Evolutionary conservation across 1,284 basidiomycete species (phyloP).

Genomic region (Tausonia pullulans): DNA sequence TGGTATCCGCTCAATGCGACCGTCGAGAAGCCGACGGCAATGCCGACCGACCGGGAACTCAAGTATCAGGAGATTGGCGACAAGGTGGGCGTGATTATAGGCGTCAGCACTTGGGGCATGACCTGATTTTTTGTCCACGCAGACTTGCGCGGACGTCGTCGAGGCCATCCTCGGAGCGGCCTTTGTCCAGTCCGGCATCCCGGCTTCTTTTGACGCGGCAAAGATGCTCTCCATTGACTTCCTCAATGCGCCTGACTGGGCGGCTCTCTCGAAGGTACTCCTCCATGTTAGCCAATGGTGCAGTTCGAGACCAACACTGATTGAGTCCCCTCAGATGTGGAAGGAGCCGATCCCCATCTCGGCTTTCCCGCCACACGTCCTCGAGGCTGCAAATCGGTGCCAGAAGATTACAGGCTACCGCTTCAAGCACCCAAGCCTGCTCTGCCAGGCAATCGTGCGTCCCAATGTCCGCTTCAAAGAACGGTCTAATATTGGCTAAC

Average conservation of each 20-base stretch:
- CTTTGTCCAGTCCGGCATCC: conserved; percentile 54
- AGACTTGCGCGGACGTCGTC: conserved; percentile 69
- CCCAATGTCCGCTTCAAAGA: neutral
- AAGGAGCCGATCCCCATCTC: neutral
- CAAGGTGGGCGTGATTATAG: conserved; percentile 12
- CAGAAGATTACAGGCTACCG: conserved; percentile 51
- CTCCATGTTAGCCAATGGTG: too few relatives aligned
- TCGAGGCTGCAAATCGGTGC: conserved; percentile 31
- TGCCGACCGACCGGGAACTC: conserved; percentile 5
- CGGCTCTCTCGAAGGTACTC: too few relatives aligned
- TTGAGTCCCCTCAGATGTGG: neutral
- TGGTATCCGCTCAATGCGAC: conserved; percentile 5
- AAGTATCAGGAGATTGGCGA: conserved; percentile 13
- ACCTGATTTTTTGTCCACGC: neutral
- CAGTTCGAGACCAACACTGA: neutral
- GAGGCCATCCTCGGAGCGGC: conserved; percentile 72
- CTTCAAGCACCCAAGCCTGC: conserved; percentile 49
- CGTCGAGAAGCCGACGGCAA: neutral
- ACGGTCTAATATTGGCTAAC: neutral
- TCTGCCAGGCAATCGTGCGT: conserved; percentile 58
- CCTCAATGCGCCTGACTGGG: neutral
- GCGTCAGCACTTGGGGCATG: neutral
- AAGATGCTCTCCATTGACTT: neutral
- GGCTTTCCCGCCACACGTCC: neutral
- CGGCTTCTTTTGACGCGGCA: conserved; percentile 27